A percentile compares a stretch with the other conserved stretches of the same genome.
These are phyloP conservation scores for Podospora conica DNA, from an alignment of 495 filamentous ascomycete genomes.

Conservation along the genomic window DNA sequence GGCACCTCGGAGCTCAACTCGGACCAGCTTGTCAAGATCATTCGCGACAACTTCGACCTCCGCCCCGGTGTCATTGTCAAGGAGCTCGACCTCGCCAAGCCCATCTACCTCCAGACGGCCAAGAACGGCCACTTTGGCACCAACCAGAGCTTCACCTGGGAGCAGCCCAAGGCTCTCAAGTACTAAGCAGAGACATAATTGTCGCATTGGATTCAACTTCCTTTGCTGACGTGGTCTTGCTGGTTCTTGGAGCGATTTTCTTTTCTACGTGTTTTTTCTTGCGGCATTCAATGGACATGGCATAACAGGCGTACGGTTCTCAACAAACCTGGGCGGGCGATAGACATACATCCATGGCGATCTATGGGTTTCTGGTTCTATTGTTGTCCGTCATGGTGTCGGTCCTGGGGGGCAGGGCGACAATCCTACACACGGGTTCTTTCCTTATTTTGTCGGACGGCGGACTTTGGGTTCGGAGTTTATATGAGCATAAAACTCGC, in stretches of 20 bases:
- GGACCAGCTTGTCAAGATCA: constrained; percentile 84
- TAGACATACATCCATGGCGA: constrained; percentile 30
- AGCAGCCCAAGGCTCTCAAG: constrained; percentile 92
- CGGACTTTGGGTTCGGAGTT: constrained; percentile 20
- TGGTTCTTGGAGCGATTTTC: constrained; percentile 19
- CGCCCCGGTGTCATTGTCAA: constrained; percentile 96
- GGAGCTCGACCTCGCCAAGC: constrained; percentile 89
- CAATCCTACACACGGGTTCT: constrained; percentile 6
- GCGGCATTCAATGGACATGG: constrained; percentile 23
- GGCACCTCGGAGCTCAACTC: constrained; percentile 68
- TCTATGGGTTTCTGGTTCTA: constrained; percentile 18
- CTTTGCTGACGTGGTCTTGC: constrained; percentile 26
- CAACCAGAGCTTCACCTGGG: constrained; percentile 96
- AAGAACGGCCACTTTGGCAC: constrained; percentile 98
- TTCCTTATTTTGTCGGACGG: constrained; percentile 10
- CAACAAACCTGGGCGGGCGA: constrained; percentile 36
- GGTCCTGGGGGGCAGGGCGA: not conserved
- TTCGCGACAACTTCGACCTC: constrained; percentile 92
- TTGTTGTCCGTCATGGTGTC: constrained; percentile 10
- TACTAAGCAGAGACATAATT: constrained; percentile 52
- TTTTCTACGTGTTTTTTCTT: constrained; percentile 18
- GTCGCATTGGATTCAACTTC: constrained; percentile 36
- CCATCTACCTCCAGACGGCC: constrained; percentile 96
- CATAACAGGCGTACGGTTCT: constrained; percentile 38
- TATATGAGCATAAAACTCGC: constrained; percentile 21